Conservation (phyloP, 2,329 filamentous ascomycete species). For the Aspergillus quadricinctus region DNA sequence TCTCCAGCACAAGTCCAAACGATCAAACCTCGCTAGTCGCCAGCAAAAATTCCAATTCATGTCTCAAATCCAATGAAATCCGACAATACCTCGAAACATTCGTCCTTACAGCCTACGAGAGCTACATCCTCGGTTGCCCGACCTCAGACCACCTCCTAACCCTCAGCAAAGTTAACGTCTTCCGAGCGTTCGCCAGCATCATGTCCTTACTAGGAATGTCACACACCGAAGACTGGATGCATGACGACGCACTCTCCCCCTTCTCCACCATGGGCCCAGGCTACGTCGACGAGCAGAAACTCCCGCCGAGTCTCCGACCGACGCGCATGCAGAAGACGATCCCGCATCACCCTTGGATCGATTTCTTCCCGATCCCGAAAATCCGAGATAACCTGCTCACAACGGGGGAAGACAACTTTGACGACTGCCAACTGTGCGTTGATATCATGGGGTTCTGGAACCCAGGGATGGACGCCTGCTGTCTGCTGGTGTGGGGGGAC, state of each 20-base stretch:
- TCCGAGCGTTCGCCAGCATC: conserved; percentile 29
- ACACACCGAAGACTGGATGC: conserved; percentile 14
- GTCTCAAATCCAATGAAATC: background rate
- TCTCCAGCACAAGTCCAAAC: background rate
- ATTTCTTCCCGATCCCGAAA: conserved; percentile 31
- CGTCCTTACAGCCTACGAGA: conserved; percentile 18
- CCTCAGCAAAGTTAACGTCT: conserved; percentile 33
- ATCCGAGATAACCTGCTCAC: conserved; percentile 40
- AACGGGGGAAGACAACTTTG: conserved; percentile 23
- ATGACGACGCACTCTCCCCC: conserved; percentile 26
- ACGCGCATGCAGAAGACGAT: conserved; percentile 35
- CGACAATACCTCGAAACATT: conserved; percentile 13
- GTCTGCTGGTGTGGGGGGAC: conserved; percentile 49
- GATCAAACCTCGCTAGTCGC: conserved; percentile 2
- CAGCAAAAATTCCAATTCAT: background rate
- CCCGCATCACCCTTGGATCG: conserved; percentile 40
- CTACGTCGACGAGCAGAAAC: conserved; percentile 2
- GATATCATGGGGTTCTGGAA: conserved; percentile 37
- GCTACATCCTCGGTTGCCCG: conserved; percentile 23
- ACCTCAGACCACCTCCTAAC: conserved; percentile 31
- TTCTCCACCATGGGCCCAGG: conserved; percentile 15
- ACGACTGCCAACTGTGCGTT: conserved; percentile 34
- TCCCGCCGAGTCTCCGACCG: conserved; percentile 31
- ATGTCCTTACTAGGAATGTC: conserved; percentile 24
- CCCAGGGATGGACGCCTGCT: conserved; percentile 18